Base-by-base conservation (phyloP, 495 filamentous ascomycete genomes). In the Tetracladium setigerum region DNA sequence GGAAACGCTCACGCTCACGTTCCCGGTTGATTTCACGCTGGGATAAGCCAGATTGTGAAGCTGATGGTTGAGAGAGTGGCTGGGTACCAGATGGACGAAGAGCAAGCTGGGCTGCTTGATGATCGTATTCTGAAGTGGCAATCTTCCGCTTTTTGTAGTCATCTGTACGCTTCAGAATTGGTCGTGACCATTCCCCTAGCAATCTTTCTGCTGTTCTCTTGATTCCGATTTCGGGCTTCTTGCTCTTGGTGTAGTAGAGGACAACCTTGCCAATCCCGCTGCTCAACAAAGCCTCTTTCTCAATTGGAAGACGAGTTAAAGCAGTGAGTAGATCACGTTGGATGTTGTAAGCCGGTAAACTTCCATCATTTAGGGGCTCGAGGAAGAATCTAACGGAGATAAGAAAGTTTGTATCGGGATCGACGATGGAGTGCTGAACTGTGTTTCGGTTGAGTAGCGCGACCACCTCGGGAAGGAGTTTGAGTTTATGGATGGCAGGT, bases 301-400 rank as follows among this genome's bases (percentile, higher is more conserved):
- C 83, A 58, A 96, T 87, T 11, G 87, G 86, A 0, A 99, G 75
- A 53, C 79, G 82, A 22, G 73, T 74, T 30, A 99, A 70, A 5
- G 86, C 81, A 31, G 78, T 77, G 67, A 99, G 88, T 46, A 99
- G 78, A 53, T 96, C 89, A 39, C 87, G 87, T 69, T 99, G 94
- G 60, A 99, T 96, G 59, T 87, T 89, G 70, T 95, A 97, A 19
- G 92, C 90, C 0, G 94, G 92, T 19, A 99, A 72, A 37, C 84
- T 85, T 50, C 90, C 92, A 58, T 95, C 89, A 49, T 88, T 84
- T 35, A 96, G 77, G 4, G 94, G 94, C 61, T 99, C 94, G 11
- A 99, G 82, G 79, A 97, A 97, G 76, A 91, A 95, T 57, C 86
- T 86, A 54, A 99, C 88, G 2, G 88, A 86, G 63, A 94, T 87